These are phyloP conservation scores for Xylaria sp. DNA, from an alignment of 2,329 filamentous ascomycete species.

Conservation along the genomic window DNA sequence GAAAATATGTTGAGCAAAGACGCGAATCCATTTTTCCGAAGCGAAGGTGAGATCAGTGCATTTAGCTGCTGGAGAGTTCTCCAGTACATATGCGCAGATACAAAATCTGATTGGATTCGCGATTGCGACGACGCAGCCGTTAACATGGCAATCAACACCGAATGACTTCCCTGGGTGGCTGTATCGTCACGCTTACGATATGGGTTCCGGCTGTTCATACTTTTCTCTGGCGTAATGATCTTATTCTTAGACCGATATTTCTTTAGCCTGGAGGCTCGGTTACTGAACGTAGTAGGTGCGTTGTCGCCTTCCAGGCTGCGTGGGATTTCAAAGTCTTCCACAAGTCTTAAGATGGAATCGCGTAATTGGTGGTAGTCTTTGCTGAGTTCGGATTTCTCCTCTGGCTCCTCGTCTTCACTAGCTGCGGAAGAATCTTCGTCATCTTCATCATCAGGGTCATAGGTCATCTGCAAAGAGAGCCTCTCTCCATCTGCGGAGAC, in stretches of 20 bases:
- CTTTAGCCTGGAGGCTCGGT: constrained; percentile 71
- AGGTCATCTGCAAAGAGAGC: constrained; percentile 77
- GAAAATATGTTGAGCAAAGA: constrained; percentile 79
- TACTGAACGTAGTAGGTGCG: constrained; percentile 73
- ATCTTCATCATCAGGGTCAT: constrained; percentile 72
- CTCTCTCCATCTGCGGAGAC: constrained; percentile 77
- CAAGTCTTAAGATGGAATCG: constrained; percentile 81
- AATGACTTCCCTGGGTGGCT: constrained; percentile 51
- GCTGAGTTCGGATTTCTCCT: constrained; percentile 71
- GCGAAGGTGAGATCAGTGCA: constrained; percentile 66
- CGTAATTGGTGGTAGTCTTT: constrained; percentile 85
- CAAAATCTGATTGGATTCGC: constrained; percentile 81
- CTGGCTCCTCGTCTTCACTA: constrained; percentile 71
- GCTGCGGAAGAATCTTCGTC: constrained; percentile 70
- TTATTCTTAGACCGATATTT: constrained; percentile 70
- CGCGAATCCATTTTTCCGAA: constrained; percentile 75
- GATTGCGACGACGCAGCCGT: constrained; percentile 81
- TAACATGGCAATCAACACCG: constrained; percentile 76
- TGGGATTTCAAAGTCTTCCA: constrained; percentile 84
- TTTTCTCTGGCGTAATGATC: constrained; percentile 62
- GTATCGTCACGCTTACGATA: constrained; percentile 56
- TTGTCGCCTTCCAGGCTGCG: constrained; percentile 70
- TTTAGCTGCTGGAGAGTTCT: constrained; percentile 80
- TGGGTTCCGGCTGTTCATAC: constrained; percentile 67
- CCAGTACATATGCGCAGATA: constrained; percentile 86